Evolutionary conservation across 306 rosid genomes (phyloP), one percentile per base, ranked within the genome.

Genomic region (Quercus parvula): DNA sequence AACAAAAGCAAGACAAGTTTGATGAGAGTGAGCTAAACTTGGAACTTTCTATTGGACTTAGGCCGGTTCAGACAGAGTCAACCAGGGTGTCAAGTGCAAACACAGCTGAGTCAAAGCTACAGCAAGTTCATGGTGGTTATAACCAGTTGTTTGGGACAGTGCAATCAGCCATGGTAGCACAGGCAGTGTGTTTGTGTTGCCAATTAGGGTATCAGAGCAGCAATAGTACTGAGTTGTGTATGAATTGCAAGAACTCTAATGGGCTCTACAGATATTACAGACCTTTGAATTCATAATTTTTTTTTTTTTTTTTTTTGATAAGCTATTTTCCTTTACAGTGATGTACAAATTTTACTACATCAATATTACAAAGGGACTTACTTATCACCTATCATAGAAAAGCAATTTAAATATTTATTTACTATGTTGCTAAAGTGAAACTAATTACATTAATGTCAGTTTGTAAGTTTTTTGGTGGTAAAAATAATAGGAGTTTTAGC

Each of bases 41-140:
- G 85, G 96, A 91, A 57, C 96, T 91, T 17, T 84, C 91, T 1
- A 84, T 91, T 18, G 96, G 96, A 31, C 78, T 87, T 0, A 75
- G 28, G 11, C 95, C 95, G 22, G 82, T 82, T 61, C 88, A 84
- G 76, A 71, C 83, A 38, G 81, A 82, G 71, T 62, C 82, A 1
- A 33, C 81, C 35, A 82, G 90, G 70, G 20, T 78, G 6, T 81
- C 78, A 27, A 58, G 59, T 1, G 75, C 71, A 38, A 84, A 83
- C 83, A 79, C 86, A 30, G 90, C 88, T 12, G 92, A 90, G 84
- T 90, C 94, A 8, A 82, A 75, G 67, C 80, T 49, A 5, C 74
- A 62, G 6, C 56, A 31, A 19, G 13, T 7, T 15, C 51, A 46
- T 28, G 5, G 17, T 49, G 54, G 54, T 13, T 4, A 27, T 41